phyloP scores from a whole-genome alignment of 768 basidiomycete genomes.

The Pleurotus tuber-regium region DNA sequence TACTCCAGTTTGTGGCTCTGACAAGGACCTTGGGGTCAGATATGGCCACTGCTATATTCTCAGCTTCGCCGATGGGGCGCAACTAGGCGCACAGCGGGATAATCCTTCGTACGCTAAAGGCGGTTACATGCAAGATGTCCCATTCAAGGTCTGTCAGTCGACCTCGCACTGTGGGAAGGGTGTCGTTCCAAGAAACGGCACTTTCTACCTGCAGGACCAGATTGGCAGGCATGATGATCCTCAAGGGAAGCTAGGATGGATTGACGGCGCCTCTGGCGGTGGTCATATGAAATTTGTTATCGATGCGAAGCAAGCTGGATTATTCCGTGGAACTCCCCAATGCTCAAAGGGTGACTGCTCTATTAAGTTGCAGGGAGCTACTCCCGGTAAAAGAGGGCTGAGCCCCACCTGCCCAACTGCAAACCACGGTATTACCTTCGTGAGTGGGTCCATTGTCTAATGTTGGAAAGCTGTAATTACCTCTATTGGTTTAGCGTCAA shows the following conservation, averaged over 20 bases:
- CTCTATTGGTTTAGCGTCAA: conserved; percentile 3
- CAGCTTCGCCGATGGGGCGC: neutral
- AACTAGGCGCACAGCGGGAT: neutral
- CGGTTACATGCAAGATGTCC: conserved; percentile 1
- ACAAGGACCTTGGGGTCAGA: conserved; percentile 1
- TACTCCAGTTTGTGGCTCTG: neutral
- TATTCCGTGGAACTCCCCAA: conserved; percentile 5
- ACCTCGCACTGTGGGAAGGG: neutral
- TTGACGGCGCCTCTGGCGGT: neutral
- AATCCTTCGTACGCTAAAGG: conserved; percentile 3
- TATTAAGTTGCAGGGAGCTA: conserved; percentile 1
- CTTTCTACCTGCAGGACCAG: conserved; percentile 3
- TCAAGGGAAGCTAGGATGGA: neutral
- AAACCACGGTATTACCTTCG: conserved; percentile 2
- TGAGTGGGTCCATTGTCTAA: conserved; percentile 3
- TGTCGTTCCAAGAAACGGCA: neutral
- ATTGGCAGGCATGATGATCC: conserved; percentile 1
- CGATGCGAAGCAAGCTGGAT: neutral
- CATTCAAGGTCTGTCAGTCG: neutral
- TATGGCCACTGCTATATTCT: neutral
- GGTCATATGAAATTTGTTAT: neutral
- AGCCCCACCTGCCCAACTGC: conserved; percentile 1
- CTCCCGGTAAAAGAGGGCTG: neutral
- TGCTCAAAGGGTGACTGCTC: neutral
- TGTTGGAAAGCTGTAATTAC: neutral